phyloP scores from a whole-genome alignment of 2,329 filamentous ascomycete genomes.

The Herpotrichia juniperi region DNA sequence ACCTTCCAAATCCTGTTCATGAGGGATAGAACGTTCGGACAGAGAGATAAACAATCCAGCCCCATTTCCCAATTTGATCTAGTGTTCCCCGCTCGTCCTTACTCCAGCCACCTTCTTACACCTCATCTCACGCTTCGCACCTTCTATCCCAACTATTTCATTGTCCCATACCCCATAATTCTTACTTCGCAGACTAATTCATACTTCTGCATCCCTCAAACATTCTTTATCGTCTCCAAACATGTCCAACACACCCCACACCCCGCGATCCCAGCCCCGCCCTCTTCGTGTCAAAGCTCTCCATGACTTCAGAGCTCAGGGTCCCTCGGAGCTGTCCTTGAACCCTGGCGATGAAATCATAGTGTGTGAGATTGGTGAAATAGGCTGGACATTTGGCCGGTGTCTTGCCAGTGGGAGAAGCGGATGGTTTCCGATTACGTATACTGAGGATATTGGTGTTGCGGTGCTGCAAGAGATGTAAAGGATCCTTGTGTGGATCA shows the following conservation, averaged over 20 bases:
- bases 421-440: constrained; percentile 10
- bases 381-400: constrained; percentile 5
- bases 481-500: too few species aligned
- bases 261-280: neutral
- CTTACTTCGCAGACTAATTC: neutral
- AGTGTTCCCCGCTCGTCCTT: neutral
- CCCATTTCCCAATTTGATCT: neutral
- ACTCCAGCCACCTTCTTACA: neutral
- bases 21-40: too few species aligned
- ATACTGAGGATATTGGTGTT: constrained; percentile 7
- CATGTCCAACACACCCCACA: constrained; percentile 21
- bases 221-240: neutral
- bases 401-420: neutral
- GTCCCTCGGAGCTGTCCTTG: neutral
- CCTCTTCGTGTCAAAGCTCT: constrained; percentile 6
- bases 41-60: too few species aligned
- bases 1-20: too few species aligned
- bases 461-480: neutral
- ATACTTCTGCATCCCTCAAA: neutral
- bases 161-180: neutral
- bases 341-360: constrained; percentile 6
- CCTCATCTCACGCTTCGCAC: neutral
- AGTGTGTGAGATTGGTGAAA: constrained; percentile 1
- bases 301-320: constrained; percentile 1
- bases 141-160: neutral